Evolutionary conservation across 352 stramenopile genomes (phyloP), one percentile per base, ranked within the genome.

Genomic region (Phytophthora hybrid): DNA sequence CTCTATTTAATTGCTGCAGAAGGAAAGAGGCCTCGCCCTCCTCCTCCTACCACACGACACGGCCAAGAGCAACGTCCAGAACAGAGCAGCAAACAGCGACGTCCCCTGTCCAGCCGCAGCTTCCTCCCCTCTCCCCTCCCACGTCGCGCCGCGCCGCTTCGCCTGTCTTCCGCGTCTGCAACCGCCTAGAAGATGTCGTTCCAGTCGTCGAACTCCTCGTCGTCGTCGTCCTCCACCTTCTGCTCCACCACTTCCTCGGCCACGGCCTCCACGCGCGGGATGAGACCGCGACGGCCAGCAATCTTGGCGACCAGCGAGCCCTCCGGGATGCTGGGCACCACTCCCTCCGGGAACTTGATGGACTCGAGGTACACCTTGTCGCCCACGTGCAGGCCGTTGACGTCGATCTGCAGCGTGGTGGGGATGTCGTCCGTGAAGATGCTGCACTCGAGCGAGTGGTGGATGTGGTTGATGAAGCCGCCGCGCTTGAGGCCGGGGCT

Each of bases 401-500:
- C 88, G 60, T 97, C 89, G 23, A 94, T 81, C 73, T 93, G 83
- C 55, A 97, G 79, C 51, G 87, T 94, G 46, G 75, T 68, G 6
- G 90, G 90, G 64, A 97, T 87, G 39, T 88, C 67, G 56, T 95
- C 86, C 64, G 88, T 93, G 69, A 83, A 91, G 61, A 93, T 83
- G 65, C 68, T 78, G 79, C 90, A 97, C 63, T 94, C 86, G 58
- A 97, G 85, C 52, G 93, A 79, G 73, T 96, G 89, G 78, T 92
- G 70, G 61, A 97, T 95, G 82, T 95, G 84, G 83, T 96, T 97
- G 74, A 99, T 97, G 75, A 95, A 99, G 41, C 95, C 95, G 69
- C 95, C 94, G 34, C 93, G 88, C 84, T 98, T 99, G 78, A 99
- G 89, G n/a, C 94, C 95, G 13, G 93, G 93, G 39, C 84, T 97